A percentile compares a stretch with the other conserved stretches of the same genome.
phyloP scores from a whole-genome alignment of 495 filamentous ascomycete genomes.

The Penicillium dipodomyicola region DNA sequence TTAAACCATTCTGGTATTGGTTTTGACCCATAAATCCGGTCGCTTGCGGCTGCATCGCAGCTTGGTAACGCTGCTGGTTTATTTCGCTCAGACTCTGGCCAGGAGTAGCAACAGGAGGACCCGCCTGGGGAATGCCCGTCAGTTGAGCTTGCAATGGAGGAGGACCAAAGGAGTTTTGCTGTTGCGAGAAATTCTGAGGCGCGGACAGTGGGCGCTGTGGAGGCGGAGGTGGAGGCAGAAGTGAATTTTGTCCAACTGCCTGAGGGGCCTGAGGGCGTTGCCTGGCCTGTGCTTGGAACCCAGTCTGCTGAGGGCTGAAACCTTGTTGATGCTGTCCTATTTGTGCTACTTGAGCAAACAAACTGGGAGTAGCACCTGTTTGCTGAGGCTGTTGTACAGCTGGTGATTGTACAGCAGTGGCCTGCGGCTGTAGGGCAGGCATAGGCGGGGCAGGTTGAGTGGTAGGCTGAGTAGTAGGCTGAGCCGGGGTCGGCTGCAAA shows the following conservation, averaged over 20 bases:
- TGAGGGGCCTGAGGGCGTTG: slow-evolving; percentile 74
- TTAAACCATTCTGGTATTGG: slow-evolving; percentile 47
- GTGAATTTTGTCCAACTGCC: slow-evolving; percentile 57
- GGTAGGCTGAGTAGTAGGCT: slow-evolving; percentile 46
- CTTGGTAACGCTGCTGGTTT: slow-evolving; percentile 61
- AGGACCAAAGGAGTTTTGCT: slow-evolving; percentile 67
- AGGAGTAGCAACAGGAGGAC: slow-evolving; percentile 59
- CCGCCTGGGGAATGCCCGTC: slow-evolving; percentile 62
- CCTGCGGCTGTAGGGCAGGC: slow-evolving; percentile 41
- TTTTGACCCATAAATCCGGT: slow-evolving; percentile 57
- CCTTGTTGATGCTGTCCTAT: slow-evolving; percentile 35
- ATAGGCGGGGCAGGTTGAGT: slow-evolving; percentile 26
- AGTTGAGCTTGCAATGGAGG: slow-evolving; percentile 80
- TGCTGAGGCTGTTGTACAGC: slow-evolving; percentile 55
- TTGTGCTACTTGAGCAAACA: slow-evolving; percentile 53
- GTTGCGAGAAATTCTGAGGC: slow-evolving; percentile 73
- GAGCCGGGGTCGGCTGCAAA: slow-evolving; percentile 68
- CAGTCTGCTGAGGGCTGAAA: slow-evolving; percentile 45
- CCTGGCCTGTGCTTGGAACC: slow-evolving; percentile 53
- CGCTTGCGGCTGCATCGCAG: slow-evolving; percentile 50
- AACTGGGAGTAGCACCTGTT: slow-evolving; percentile 47
- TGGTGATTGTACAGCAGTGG: slow-evolving; percentile 47
- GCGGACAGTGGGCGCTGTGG: slow-evolving; percentile 84
- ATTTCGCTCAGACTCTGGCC: slow-evolving; percentile 76
- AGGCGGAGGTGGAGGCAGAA: slow-evolving; percentile 82